Evolutionary conservation across 2,329 filamentous ascomycete species (phyloP).

Genomic region (Alternaria postmessia): DNA sequence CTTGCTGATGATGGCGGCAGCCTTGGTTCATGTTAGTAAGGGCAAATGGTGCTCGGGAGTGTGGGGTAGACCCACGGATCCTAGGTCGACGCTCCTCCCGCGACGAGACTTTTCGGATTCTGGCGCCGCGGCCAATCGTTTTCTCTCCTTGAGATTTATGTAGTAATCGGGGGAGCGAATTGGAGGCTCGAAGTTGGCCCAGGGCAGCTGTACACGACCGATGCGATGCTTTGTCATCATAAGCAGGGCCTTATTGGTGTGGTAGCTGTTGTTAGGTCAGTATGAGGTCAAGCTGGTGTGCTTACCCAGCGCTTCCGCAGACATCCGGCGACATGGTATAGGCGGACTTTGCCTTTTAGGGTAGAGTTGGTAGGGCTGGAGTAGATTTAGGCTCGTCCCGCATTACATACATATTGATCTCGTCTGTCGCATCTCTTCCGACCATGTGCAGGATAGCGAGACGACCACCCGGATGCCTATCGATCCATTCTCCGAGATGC

Average conservation of each 20-base stretch:
- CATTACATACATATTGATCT: constrained; percentile 63
- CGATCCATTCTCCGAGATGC: constrained; percentile 66
- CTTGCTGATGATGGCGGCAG: constrained; percentile 37
- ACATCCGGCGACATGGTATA: constrained; percentile 11
- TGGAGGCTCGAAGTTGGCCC: constrained; percentile 67
- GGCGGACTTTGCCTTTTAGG: constrained; percentile 15
- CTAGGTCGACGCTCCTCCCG: constrained; percentile 38
- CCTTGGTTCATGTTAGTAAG: constrained; percentile 34
- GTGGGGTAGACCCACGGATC: constrained; percentile 35
- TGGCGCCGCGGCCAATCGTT: constrained; percentile 9
- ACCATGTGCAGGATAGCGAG: constrained; percentile 70
- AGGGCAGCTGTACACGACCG: constrained; percentile 63
- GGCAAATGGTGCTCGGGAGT: constrained; percentile 1
- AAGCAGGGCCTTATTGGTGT: constrained; percentile 61
- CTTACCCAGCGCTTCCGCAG: constrained; percentile 20
- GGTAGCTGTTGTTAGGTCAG: constrained; percentile 60
- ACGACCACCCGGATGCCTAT: constrained; percentile 66
- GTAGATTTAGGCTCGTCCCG: constrained; percentile 5
- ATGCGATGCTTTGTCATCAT: constrained; percentile 69
- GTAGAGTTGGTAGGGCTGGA: constrained; percentile 8
- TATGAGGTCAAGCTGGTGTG: constrained; percentile 25
- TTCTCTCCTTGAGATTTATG: constrained; percentile 31
- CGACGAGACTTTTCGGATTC: constrained; percentile 21
- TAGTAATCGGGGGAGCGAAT: constrained; percentile 61
- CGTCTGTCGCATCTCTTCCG: constrained; percentile 66